Base-by-base conservation (phyloP, 2,329 filamentous ascomycete genomes). In the Stachybotrys elegans region DNA sequence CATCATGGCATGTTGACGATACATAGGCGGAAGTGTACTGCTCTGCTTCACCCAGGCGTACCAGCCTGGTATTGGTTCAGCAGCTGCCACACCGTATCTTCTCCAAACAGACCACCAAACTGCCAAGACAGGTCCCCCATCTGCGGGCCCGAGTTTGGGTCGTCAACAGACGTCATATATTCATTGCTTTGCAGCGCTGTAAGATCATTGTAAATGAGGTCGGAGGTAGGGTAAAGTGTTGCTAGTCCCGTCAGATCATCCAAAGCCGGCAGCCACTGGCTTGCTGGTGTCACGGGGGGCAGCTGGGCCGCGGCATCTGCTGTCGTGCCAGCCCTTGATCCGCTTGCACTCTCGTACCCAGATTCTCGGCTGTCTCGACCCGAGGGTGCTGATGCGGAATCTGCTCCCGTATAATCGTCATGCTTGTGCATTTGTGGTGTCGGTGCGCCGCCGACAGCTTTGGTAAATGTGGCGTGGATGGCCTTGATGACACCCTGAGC, bases 191-290 rank as follows among this genome's bases (percentile, higher is more conserved):
- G 58, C 11, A 70, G 62, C n/a, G 68, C 72, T 12, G 66, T 69
- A 4, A 81, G 62, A 25, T 81, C 72, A 49, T 81, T 78, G 53
- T 75, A 81, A 1, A 78, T 61, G 5, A 83, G 61, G 50, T 82
- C 78, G 17, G 73, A 71, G 46, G 75, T 78, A 0, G 78, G 73
- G 43, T 78, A 79, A 46, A 81, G 69, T 14, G 77, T 75, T 49
- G 74, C 70, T 46, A 83, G 68, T 11, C 65, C 62, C 19, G 70
- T 62, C 52, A 79, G 72, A 51, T 75, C 70, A 47, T 77, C 74
- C 44, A 66, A 60, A 6, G 63, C 61, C 2, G 73, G 71, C 34
- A 71, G 51, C 67, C 70, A 73, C 39, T 68, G 63, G 3, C 42
- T 22, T 6, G 34, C 22, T 7, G 38, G 22, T n/a, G 17, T 27